These are phyloP conservation scores for Aspergillus clavatus DNA, from an alignment of 2,329 filamentous ascomycete species.

Conservation along the genomic window DNA sequence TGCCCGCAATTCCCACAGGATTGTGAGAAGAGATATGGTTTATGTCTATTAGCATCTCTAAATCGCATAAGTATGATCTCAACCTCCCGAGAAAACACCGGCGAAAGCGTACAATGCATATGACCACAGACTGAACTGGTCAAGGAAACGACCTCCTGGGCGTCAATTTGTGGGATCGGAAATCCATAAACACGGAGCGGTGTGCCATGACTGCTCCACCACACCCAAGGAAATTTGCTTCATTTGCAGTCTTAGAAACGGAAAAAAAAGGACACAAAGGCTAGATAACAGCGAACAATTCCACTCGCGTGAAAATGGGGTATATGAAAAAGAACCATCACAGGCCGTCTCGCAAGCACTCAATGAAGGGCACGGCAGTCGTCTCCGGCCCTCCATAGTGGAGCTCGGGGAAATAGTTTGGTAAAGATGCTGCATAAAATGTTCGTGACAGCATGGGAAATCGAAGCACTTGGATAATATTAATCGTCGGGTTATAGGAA, in stretches of 20 bases:
- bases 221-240: background rate
- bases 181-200: too few relatives aligned
- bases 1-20: too few relatives aligned
- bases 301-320: constrained; percentile 24
- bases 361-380: background rate
- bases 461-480: constrained; percentile 9
- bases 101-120: too few relatives aligned
- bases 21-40: constrained; percentile 8
- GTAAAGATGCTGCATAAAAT: background rate
- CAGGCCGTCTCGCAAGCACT: constrained; percentile 17
- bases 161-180: too few relatives aligned
- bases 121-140: too few relatives aligned
- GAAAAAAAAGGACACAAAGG: constrained; percentile 1
- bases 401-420: background rate
- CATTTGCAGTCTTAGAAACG: background rate
- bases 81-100: background rate
- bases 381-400: background rate
- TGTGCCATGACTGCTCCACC: too few relatives aligned
- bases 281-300: constrained; percentile 16
- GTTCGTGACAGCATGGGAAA: background rate
- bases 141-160: too few relatives aligned
- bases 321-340: constrained; percentile 28
- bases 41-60: constrained; percentile 29
- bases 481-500: background rate
- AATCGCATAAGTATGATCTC: constrained; percentile 9